Evolutionary conservation across 2,329 filamentous ascomycete species (phyloP).

Genomic region (Hortaea werneckii): DNA sequence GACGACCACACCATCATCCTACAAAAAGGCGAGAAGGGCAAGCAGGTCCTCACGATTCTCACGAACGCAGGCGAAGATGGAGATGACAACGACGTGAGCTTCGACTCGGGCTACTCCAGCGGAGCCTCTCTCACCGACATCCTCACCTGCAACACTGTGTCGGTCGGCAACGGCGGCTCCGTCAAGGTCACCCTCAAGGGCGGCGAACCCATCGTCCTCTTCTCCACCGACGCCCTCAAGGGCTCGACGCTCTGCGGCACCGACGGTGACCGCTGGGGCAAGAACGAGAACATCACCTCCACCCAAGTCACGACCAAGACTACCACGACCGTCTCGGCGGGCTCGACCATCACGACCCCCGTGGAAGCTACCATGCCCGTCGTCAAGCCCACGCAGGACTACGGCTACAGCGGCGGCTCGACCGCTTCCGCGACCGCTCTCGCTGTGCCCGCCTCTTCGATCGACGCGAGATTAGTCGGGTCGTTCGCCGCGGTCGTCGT

Average conservation of each 20-base stretch:
- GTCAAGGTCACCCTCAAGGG: slow-evolving; percentile 23
- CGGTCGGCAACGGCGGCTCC: slow-evolving; percentile 13
- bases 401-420: background rate
- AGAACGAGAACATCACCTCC: background rate
- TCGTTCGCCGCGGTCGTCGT: background rate
- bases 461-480: background rate
- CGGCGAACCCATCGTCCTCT: slow-evolving; percentile 26
- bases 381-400: background rate
- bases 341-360: background rate
- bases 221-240: slow-evolving; percentile 15
- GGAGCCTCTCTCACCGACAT: slow-evolving; percentile 24
- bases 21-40: slow-evolving; percentile 31
- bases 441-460: background rate
- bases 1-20: slow-evolving; percentile 35
- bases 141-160: slow-evolving; percentile 24
- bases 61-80: slow-evolving; percentile 30
- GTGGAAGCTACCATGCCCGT: background rate
- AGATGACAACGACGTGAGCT: slow-evolving; percentile 23
- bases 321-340: background rate
- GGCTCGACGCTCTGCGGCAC: slow-evolving; percentile 18
- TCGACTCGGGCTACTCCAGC: slow-evolving; percentile 21
- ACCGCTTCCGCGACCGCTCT: background rate
- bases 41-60: slow-evolving; percentile 36
- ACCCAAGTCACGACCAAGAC: slow-evolving; percentile 2
- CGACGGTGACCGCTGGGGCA: slow-evolving; percentile 1